These are phyloP conservation scores for Uronychia setigera DNA, from an alignment of 73 alveolate species.

Conservation along the genomic window DNA sequence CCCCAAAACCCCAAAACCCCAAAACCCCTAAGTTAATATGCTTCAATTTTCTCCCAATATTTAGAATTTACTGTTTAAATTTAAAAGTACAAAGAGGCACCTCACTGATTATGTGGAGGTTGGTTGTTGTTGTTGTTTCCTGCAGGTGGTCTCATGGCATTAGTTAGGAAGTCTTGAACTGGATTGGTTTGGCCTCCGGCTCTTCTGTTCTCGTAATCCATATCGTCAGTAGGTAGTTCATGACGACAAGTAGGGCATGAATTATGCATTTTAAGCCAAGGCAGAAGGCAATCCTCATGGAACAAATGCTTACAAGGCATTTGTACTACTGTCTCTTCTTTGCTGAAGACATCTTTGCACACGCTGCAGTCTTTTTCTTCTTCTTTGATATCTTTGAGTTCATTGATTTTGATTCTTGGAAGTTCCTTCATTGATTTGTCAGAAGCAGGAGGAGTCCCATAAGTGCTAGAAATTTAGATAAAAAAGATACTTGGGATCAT, in stretches of 20 bases:
- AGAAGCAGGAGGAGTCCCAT: constrained; percentile 55
- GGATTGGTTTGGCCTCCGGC: not conserved
- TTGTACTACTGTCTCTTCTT: constrained; percentile 53
- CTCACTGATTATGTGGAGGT: too few species aligned
- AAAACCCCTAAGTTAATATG: too few species aligned
- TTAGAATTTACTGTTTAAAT: too few species aligned
- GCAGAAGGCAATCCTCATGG: constrained; percentile 74
- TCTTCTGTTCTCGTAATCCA: constrained; percentile 93
- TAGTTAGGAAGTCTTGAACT: not conserved
- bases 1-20: too few species aligned
- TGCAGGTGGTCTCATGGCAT: not conserved
- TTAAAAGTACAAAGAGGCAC: too few species aligned
- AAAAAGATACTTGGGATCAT: constrained; percentile 28
- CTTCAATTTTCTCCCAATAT: too few species aligned
- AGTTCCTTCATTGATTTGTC: constrained; percentile 14
- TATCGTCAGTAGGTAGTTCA: constrained; percentile 96
- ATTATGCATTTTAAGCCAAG: constrained; percentile 94
- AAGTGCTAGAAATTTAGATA: not conserved
- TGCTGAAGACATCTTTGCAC: constrained; percentile 53
- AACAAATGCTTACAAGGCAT: constrained; percentile 77
- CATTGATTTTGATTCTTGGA: not conserved
- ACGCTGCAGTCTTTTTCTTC: constrained; percentile 59
- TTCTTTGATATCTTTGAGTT: not conserved
- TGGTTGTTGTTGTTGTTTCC: too few species aligned
- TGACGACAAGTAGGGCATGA: constrained; percentile 96